Base-by-base conservation (phyloP, 1,284 basidiomycete species). In the Boletellus deceptivus region DNA sequence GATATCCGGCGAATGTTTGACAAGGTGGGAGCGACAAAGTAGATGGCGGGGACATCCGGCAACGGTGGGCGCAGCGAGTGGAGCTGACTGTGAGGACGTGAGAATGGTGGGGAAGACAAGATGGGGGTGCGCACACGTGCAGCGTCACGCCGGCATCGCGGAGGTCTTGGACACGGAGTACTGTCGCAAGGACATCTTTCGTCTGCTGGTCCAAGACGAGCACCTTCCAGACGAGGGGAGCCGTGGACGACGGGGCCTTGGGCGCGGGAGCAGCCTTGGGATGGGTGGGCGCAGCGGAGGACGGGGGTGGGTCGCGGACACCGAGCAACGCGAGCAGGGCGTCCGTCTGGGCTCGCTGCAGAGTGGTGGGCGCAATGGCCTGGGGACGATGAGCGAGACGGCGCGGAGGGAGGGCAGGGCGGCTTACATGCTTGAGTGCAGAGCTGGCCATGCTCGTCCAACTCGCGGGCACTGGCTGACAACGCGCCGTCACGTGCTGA, bases 61-160 rank as follows among this genome's bases (percentile, higher is more conserved):
- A 99, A 73, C 11, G 94, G 81, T 16, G 97, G 97, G 49, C 97
- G 82, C 44, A 86, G 76, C 0, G 93, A 86, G 67, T 98, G 93
- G 11, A 99, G 74, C 74, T 98, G 96, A 59, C 93, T 97, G 62
- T 57, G 36, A 44, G 10, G 22, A 53, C 43, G 48, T 64, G 53
- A 58, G 46, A 24, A 47, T 11, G 17, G 42, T 16, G 11, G 46
- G 13, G 18, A 44, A 45, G 24, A 48, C 10, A 22, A 36, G 18
- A 53, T 18, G 34, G 48, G 39, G 46, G 16, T n/a, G n/a, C 84
- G 63, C 69, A 93, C 94, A 98, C 93, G 73, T 99, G 97, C 49
- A 99, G 76, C 5, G 96, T 99, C 40, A 99, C 93, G 29, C 97
- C 97, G 48, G 93, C 90, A 65, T 98, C 95, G 47, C 97, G 81